Evolutionary conservation across 768 basidiomycete genomes (phyloP).

Genomic region (Termitomyces sp.): DNA sequence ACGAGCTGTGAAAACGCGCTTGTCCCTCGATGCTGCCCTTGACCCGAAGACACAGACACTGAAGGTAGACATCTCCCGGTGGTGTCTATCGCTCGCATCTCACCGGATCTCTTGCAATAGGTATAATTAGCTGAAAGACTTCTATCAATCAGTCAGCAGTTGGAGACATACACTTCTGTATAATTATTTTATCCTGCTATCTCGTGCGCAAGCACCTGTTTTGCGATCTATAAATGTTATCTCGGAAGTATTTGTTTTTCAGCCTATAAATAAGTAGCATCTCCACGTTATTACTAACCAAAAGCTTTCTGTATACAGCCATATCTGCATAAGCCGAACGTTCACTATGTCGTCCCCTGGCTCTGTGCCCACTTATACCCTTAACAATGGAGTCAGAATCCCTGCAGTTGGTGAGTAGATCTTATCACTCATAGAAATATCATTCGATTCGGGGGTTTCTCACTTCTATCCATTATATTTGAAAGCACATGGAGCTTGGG

Average conservation of each 20-base stretch:
- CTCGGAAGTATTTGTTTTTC: background rate
- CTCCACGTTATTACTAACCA: background rate
- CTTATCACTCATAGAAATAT: background rate
- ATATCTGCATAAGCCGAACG: background rate
- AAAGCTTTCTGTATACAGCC: no score
- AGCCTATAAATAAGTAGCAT: background rate
- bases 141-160: background rate
- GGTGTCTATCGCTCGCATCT: background rate
- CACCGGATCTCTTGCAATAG: background rate
- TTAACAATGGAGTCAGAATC: conserved; percentile 30
- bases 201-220: background rate
- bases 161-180: background rate
- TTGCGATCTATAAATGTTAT: no score
- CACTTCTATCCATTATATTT: background rate
- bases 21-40: conserved; percentile 47
- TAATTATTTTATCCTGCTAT: background rate
- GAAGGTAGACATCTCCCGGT: background rate
- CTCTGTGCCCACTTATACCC: conserved; percentile 6
- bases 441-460: no score
- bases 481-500: conserved; percentile 36
- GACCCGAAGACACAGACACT: conserved; percentile 28
- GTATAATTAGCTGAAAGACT: no score
- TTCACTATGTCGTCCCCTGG: background rate
- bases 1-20: conserved; percentile 22
- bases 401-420: conserved; percentile 28